These are phyloP conservation scores for Erysimum cheiranthoides DNA, from an alignment of 345 rosid genomes.

Conservation along the genomic window DNA sequence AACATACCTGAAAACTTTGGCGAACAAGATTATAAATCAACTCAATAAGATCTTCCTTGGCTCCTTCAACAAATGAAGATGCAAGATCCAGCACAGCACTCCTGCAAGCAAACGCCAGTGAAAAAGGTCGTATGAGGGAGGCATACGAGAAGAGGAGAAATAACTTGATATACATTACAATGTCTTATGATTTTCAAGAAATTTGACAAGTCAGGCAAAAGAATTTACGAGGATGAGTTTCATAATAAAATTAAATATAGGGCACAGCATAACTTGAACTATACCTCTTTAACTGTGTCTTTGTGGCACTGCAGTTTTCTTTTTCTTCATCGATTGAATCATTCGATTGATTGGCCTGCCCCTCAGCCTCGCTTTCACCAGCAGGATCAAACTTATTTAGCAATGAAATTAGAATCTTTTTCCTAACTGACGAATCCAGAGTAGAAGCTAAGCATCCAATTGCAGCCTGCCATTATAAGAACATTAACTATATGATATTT, in stretches of 20 bases:
- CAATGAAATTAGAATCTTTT: slow-evolving; percentile 61
- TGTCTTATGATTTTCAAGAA: slow-evolving; percentile 2
- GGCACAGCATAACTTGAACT: background rate
- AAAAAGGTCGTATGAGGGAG: background rate
- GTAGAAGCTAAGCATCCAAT: slow-evolving; percentile 84
- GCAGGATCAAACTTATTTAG: slow-evolving; percentile 63
- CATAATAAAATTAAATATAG: background rate
- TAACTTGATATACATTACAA: background rate
- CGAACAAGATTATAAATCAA: slow-evolving; percentile 67
- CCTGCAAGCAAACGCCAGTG: slow-evolving; percentile 43
- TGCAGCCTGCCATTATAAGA: slow-evolving; percentile 69
- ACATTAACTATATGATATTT: slow-evolving; percentile 18
- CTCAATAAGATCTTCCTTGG: slow-evolving; percentile 68
- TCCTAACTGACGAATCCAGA: slow-evolving; percentile 66
- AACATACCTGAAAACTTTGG: slow-evolving; percentile 63
- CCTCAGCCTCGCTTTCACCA: slow-evolving; percentile 53
- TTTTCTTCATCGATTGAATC: slow-evolving; percentile 49
- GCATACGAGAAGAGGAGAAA: background rate
- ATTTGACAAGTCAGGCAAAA: background rate
- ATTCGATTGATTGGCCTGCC: slow-evolving; percentile 39
- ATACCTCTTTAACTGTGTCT: slow-evolving; percentile 64
- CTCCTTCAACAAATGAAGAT: slow-evolving; percentile 75
- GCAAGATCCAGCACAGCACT: slow-evolving; percentile 69
- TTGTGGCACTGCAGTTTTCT: slow-evolving; percentile 40
- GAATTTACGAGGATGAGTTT: background rate